Conservation (phyloP, 495 filamentous ascomycete species). For the Tuber borchii region DNA sequence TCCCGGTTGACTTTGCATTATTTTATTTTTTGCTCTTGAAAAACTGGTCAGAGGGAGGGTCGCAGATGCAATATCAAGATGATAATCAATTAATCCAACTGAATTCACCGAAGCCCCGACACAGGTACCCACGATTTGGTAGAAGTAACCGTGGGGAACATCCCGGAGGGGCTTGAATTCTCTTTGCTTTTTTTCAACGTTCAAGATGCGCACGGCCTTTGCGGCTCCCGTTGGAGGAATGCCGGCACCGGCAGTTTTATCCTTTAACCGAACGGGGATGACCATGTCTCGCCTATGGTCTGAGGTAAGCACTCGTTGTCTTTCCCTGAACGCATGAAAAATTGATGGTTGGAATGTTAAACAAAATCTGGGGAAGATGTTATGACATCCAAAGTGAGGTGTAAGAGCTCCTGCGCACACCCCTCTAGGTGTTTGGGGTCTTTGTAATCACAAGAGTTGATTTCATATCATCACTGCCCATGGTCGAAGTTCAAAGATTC, state of each 20-base stretch:
- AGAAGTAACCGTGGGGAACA: background rate
- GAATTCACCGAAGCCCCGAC: background rate
- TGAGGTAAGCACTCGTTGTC: background rate
- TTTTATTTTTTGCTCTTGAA: background rate
- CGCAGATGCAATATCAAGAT: background rate
- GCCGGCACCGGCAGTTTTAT: background rate
- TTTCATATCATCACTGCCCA: background rate
- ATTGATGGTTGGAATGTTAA: background rate
- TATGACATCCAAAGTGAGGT: background rate
- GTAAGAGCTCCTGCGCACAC: background rate
- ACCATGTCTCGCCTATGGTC: background rate
- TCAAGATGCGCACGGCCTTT: slow-evolving; percentile 1
- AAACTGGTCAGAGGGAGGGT: background rate
- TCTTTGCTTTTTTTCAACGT: background rate
- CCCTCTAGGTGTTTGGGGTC: background rate
- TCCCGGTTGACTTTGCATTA: background rate
- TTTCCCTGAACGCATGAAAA: background rate
- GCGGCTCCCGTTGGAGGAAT: background rate
- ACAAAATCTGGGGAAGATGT: background rate
- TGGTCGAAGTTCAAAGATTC: background rate
- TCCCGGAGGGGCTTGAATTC: background rate
- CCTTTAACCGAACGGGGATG: slow-evolving; percentile 1
- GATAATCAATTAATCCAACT: background rate
- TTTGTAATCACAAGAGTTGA: background rate
- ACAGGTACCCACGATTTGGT: background rate